These are phyloP conservation scores for Solanum stenotomum DNA, from an alignment of 257 asterid species.

Conservation along the genomic window DNA sequence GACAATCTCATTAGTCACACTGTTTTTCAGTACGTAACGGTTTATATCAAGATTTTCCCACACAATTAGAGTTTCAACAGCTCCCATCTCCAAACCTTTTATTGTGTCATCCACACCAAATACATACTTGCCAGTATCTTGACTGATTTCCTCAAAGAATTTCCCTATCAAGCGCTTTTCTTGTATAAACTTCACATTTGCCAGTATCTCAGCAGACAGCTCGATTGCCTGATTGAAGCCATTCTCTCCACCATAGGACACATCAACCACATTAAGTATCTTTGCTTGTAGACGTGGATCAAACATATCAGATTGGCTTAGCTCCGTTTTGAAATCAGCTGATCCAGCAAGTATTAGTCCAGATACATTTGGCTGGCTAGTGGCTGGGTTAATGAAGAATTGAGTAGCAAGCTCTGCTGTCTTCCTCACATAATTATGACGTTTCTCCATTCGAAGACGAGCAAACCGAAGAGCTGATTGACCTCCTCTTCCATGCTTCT, in stretches of 20 bases:
- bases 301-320: conserved; percentile 42
- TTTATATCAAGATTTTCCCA: conserved; percentile 44
- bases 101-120: conserved; percentile 42
- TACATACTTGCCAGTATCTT: conserved; percentile 36
- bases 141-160: conserved; percentile 42
- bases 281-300: conserved; percentile 37
- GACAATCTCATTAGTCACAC: conserved; percentile 13
- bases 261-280: conserved; percentile 40
- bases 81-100: conserved; percentile 40
- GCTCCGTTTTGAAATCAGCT: conserved; percentile 40
- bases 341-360: conserved; percentile 40
- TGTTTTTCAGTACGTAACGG: conserved; percentile 19
- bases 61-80: conserved; percentile 34
- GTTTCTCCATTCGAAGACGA: conserved; percentile 44
- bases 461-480: conserved; percentile 44
- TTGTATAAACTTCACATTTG: conserved; percentile 40
- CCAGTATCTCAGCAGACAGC: conserved; percentile 32
- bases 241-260: conserved; percentile 41
- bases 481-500: conserved; percentile 45
- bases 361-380: conserved; percentile 37
- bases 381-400: conserved; percentile 35
- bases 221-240: conserved; percentile 43
- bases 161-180: conserved; percentile 39
- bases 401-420: conserved; percentile 45
- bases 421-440: conserved; percentile 38